These are phyloP conservation scores for Colletotrichum musicola DNA, from an alignment of 2,329 filamentous ascomycete genomes.

Conservation along the genomic window DNA sequence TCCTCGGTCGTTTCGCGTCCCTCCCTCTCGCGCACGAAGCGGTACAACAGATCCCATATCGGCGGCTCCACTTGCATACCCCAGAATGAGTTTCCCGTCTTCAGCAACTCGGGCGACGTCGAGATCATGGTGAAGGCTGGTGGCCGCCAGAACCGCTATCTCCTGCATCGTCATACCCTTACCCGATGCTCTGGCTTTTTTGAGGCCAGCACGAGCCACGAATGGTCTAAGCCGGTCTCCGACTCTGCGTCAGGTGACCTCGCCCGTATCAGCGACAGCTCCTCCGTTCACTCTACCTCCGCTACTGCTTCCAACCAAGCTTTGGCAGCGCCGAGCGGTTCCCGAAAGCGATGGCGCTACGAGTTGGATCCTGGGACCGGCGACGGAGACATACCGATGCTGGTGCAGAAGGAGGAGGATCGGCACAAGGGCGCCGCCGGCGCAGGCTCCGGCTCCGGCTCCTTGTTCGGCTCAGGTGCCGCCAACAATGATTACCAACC, in stretches of 20 bases:
- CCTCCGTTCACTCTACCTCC: slow-evolving; percentile 43
- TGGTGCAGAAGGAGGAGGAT: slow-evolving; percentile 80
- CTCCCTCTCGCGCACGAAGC: slow-evolving; percentile 70
- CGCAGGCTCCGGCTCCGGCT: slow-evolving; percentile 57
- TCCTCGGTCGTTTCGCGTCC: slow-evolving; percentile 75
- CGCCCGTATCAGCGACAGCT: slow-evolving; percentile 65
- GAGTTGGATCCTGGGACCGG: slow-evolving; percentile 83
- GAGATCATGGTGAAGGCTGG: slow-evolving; percentile 83
- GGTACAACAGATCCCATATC: slow-evolving; percentile 85
- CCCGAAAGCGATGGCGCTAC: slow-evolving; percentile 81
- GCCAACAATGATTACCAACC: slow-evolving; percentile 5
- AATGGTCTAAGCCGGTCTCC: slow-evolving; percentile 71
- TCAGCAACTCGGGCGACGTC: slow-evolving; percentile 90
- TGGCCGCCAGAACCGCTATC: slow-evolving; percentile 82
- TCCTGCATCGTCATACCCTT: slow-evolving; percentile 88
- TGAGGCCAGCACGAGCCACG: slow-evolving; percentile 83
- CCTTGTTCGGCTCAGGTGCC: slow-evolving; percentile 65
- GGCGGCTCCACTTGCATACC: slow-evolving; percentile 77
- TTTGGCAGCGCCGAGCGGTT: slow-evolving; percentile 47
- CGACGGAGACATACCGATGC: slow-evolving; percentile 84
- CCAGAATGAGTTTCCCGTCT: slow-evolving; percentile 93
- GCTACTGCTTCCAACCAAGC: slow-evolving; percentile 7
- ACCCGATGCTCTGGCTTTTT: slow-evolving; percentile 95
- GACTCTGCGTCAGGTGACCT: slow-evolving; percentile 58
- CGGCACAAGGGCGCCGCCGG: slow-evolving; percentile 24